A percentile compares a stretch with the other conserved stretches of the same genome.
These are phyloP conservation scores for Phytopythium litorale DNA, from an alignment of 352 stramenopile genomes.

Conservation along the genomic window DNA sequence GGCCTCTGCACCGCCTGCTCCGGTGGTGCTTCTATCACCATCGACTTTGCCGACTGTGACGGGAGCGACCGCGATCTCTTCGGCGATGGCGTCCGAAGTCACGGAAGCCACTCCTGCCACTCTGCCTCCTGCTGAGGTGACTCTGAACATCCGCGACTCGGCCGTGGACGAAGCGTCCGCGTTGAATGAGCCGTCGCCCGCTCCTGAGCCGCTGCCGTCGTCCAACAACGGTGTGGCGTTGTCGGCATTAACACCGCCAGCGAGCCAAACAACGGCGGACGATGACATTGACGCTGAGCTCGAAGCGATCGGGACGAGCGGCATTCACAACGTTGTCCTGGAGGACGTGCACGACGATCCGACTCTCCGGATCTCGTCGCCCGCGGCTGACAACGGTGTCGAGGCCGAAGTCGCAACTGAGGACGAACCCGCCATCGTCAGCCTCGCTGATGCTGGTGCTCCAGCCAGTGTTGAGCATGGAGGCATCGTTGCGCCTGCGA, in stretches of 20 bases:
- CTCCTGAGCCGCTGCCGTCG: slow-evolving; percentile 1
- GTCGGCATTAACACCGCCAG: background rate
- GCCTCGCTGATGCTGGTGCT: background rate
- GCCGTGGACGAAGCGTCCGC: background rate
- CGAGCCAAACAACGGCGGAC: background rate
- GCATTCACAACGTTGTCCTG: slow-evolving; percentile 6
- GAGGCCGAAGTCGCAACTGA: background rate
- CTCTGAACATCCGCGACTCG: slow-evolving; percentile 38
- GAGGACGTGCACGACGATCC: background rate
- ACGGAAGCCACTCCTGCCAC: slow-evolving; percentile 2
- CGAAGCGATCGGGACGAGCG: slow-evolving; percentile 6
- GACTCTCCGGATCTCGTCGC: background rate
- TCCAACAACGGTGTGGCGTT: background rate
- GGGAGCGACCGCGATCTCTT: slow-evolving; percentile 4
- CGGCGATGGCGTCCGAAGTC: slow-evolving; percentile 9
- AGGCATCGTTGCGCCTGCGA: background rate
- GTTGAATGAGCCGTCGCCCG: background rate
- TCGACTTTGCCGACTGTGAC: slow-evolving; percentile 8
- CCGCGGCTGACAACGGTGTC: background rate
- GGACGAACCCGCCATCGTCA: background rate
- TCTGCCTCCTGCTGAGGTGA: slow-evolving; percentile 14
- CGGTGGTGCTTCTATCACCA: slow-evolving; percentile 11
- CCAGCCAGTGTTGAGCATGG: background rate
- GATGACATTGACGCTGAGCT: slow-evolving; percentile 6
- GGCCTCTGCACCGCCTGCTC: slow-evolving; percentile 12